Evolutionary conservation across 2,329 filamentous ascomycete genomes (phyloP), one percentile per base, ranked within the genome.

Genomic region (Thelonectria discophora): DNA sequence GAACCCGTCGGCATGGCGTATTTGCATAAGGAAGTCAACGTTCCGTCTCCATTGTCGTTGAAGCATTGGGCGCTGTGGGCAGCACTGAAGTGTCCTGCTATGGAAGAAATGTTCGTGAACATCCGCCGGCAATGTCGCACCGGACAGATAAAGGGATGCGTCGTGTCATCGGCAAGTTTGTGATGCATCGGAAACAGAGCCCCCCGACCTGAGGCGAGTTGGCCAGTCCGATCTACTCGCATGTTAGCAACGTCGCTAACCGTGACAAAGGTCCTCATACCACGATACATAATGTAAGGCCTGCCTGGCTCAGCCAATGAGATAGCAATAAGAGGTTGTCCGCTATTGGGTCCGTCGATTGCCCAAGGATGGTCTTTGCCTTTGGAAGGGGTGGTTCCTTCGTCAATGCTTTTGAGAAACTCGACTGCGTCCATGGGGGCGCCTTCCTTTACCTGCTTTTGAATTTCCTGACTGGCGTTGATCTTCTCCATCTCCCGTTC

Each of bases 41-140:
- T 81, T 3, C 79, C 79, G 10, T 81, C 79, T 3, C 68, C 66
- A 27, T 81, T 81, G 54, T 81, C 79, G 27, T 81, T 79, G 47
- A 79, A 72, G 9, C 55, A 75, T 56, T 37, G 56, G 34, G 62
- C 57, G 24, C 57, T 67, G 30, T 76, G 74, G 0, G 55, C 63
- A 10, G 67, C 70, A 21, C 55, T 46, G 47, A 73, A 75, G 48
- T 76, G 74, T 1, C 68, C 67, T 4, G 65, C 66, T 5, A 77
- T 62, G 3, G 67, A 50, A 2, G 47, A 60, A 2, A 76, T 51
- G 2, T 13, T 60, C 5, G 50, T 30, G 18, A 78, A 74, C 5
- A 75, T 39, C 2, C 58, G 65, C 8, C 74, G 75, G 30, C 78
- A 81, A 37, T 74, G 65, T 3, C 78, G 74, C 3, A 80, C 71